A percentile compares a stretch with the other conserved stretches of the same genome.
These are phyloP conservation scores for Nothophytophthora sp. DNA, from an alignment of 352 stramenopile genomes.

Conservation along the genomic window DNA sequence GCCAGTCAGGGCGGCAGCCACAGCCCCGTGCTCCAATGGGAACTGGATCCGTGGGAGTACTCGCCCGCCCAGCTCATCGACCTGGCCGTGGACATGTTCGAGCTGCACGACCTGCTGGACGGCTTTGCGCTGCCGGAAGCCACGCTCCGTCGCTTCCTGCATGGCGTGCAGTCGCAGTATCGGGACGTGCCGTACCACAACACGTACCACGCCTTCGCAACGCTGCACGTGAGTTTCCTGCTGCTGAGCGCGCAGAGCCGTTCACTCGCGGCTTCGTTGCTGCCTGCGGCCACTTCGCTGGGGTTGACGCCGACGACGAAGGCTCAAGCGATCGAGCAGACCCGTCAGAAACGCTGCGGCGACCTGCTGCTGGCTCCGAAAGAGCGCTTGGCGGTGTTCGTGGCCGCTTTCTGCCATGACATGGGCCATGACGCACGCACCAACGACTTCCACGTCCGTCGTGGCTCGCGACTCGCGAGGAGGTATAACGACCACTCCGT, in stretches of 20 bases:
- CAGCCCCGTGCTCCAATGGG: slow-evolving; percentile 39
- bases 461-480: slow-evolving; percentile 72
- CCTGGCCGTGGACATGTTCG: slow-evolving; percentile 72
- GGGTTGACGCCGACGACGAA: slow-evolving; percentile 18
- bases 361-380: slow-evolving; percentile 45
- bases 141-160: slow-evolving; percentile 69
- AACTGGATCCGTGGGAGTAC: slow-evolving; percentile 64
- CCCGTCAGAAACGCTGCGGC: slow-evolving; percentile 25
- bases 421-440: slow-evolving; percentile 89
- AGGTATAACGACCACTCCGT: slow-evolving; percentile 90
- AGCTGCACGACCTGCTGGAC: slow-evolving; percentile 63
- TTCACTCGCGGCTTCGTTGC: slow-evolving; percentile 22
- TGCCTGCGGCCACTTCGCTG: slow-evolving; percentile 17
- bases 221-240: slow-evolving; percentile 81
- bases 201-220: slow-evolving; percentile 83
- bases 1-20: slow-evolving; percentile 10
- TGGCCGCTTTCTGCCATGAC: slow-evolving; percentile 85
- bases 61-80: slow-evolving; percentile 67
- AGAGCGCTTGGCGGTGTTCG: slow-evolving; percentile 76
- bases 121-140: slow-evolving; percentile 53
- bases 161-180: slow-evolving; percentile 72
- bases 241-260: slow-evolving; percentile 60
- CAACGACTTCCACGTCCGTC: slow-evolving; percentile 89
- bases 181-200: slow-evolving; percentile 88
- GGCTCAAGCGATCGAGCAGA: slow-evolving; percentile 16